Conservation (phyloP, 1,139 yeast species). For the Sugiyamaella paludigena region DNA sequence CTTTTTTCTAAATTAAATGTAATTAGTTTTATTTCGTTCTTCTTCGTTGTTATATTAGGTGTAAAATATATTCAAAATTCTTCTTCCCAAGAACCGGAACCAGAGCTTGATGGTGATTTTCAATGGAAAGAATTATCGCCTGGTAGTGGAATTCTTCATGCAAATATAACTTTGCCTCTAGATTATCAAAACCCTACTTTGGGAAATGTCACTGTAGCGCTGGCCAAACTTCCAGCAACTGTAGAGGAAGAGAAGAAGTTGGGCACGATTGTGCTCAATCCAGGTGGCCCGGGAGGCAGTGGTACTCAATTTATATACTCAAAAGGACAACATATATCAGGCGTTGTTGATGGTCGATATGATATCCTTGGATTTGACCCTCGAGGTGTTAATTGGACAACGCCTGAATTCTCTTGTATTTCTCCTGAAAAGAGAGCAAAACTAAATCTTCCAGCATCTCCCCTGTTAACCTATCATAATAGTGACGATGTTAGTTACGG, state of each 20-base stretch:
- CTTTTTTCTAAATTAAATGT: too few relatives aligned
- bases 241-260: slow-evolving; percentile 12
- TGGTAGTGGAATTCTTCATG: slow-evolving; percentile 12
- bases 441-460: too few relatives aligned
- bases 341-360: slow-evolving; percentile 17
- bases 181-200: slow-evolving; percentile 17
- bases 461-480: too few relatives aligned
- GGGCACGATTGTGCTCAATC: slow-evolving; percentile 19
- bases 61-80: too few relatives aligned
- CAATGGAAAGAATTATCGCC: slow-evolving; percentile 9
- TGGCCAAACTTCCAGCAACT: slow-evolving; percentile 17
- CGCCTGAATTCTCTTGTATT: slow-evolving; percentile 15
- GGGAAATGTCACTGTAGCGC: slow-evolving; percentile 17
- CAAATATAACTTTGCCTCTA: slow-evolving; percentile 18
- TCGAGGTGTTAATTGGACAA: slow-evolving; percentile 19
- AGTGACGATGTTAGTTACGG: slow-evolving; percentile 16
- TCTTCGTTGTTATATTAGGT: too few relatives aligned
- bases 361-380: slow-evolving; percentile 24
- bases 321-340: slow-evolving; percentile 11
- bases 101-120: too few relatives aligned
- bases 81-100: too few relatives aligned
- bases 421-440: background rate
- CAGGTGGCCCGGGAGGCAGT: slow-evolving; percentile 24
- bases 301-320: slow-evolving; percentile 17
- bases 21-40: too few relatives aligned